These are phyloP conservation scores for Breviolum minutum DNA, from an alignment of 73 alveolate genomes.

Conservation along the genomic window DNA sequence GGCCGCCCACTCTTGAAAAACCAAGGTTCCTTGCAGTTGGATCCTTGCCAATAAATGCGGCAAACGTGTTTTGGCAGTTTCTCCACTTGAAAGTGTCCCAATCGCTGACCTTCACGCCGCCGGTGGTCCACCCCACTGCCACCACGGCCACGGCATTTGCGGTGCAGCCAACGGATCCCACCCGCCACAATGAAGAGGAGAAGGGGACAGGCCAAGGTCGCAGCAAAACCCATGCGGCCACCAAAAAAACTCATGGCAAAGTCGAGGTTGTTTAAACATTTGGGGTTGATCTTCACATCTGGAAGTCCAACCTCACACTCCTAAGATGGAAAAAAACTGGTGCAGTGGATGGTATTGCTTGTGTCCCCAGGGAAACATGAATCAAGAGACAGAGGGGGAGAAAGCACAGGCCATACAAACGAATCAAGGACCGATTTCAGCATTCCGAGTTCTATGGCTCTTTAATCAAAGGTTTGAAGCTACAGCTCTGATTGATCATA, in stretches of 20 bases:
- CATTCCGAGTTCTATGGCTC: no score
- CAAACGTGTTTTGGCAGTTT: slow-evolving; percentile 21
- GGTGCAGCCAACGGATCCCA: slow-evolving; percentile 17
- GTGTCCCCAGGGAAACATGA: no score
- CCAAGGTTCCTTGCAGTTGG: slow-evolving; percentile 11
- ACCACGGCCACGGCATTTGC: background rate
- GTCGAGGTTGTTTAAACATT: slow-evolving; percentile 27
- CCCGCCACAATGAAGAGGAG: slow-evolving; percentile 32
- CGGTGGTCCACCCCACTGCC: background rate
- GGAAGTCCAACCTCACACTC: slow-evolving; percentile 42
- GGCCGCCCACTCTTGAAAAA: background rate
- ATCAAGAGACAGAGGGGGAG: no score
- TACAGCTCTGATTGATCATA: no score
- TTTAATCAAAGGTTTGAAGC: no score
- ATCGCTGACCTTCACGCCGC: background rate
- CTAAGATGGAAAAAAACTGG: background rate
- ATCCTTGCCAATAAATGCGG: slow-evolving; percentile 18
- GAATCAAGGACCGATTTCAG: no score
- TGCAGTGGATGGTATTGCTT: no score
- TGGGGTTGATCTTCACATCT: slow-evolving; percentile 55
- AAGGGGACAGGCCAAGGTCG: slow-evolving; percentile 7
- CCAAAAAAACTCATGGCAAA: slow-evolving; percentile 49
- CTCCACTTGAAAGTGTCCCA: slow-evolving; percentile 22
- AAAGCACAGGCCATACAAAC: no score
- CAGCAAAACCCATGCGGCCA: background rate